Percentiles rank a stretch among this genome's conserved stretches.
phyloP scores from a whole-genome alignment of 2,329 filamentous ascomycete genomes.

The Penicillium sp. region DNA sequence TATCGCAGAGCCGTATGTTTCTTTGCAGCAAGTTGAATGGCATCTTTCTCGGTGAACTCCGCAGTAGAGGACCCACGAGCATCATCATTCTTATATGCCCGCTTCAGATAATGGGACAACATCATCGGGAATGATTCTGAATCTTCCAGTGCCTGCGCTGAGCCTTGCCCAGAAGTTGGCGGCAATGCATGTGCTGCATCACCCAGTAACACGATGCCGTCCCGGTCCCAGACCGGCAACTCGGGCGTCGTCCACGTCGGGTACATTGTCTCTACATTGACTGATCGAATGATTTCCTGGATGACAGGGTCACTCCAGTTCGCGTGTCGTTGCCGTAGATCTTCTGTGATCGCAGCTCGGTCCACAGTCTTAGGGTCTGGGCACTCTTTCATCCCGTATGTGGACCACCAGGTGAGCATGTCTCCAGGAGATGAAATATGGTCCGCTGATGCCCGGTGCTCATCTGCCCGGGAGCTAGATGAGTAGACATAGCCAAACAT shows the following conservation, averaged over 20 bases:
- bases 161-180: conserved; percentile 56
- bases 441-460: conserved; percentile 26
- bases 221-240: conserved; percentile 49
- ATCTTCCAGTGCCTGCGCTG: conserved; percentile 58
- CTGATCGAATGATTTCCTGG: conserved; percentile 39
- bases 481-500: conserved; percentile 52
- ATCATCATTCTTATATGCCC: conserved; percentile 1
- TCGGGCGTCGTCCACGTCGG: conserved; percentile 51
- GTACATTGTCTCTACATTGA: conserved; percentile 46
- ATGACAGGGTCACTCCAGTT: conserved; percentile 50
- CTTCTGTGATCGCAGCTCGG: conserved; percentile 30
- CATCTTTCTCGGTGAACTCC: neutral
- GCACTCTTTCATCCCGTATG: conserved; percentile 36
- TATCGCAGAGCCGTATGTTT: conserved; percentile 36
- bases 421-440: conserved; percentile 31
- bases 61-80: neutral
- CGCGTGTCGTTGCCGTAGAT: conserved; percentile 43
- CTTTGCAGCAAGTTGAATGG: conserved; percentile 28
- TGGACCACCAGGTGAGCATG: conserved; percentile 49
- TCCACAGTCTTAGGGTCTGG: conserved; percentile 34
- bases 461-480: conserved; percentile 19
- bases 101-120: conserved; percentile 34
- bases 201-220: conserved; percentile 54
- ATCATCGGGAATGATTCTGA: conserved; percentile 49
- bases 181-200: conserved; percentile 60